Evolutionary conservation across 2,329 filamentous ascomycete species (phyloP).

Genomic region (Acephala macrosclerotiorum): DNA sequence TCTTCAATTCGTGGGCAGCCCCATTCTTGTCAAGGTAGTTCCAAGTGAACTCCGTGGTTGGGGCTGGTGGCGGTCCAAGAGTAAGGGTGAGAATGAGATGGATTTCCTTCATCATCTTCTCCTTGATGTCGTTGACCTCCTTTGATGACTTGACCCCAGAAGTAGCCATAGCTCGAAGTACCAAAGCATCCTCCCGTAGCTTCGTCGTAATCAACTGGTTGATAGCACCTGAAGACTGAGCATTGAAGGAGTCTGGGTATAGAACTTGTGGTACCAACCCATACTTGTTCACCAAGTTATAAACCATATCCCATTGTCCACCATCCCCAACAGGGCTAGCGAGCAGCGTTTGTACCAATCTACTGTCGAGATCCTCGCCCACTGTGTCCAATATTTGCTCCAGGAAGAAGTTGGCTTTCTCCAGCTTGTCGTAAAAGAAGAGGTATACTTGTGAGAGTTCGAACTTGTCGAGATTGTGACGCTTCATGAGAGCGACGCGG

Average conservation of each 20-base stretch:
- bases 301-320: slow-evolving; percentile 93
- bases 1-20: slow-evolving; percentile 66
- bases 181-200: slow-evolving; percentile 83
- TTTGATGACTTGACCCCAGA: slow-evolving; percentile 30
- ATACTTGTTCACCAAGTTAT: slow-evolving; percentile 85
- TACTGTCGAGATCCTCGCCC: slow-evolving; percentile 72
- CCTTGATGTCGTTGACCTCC: slow-evolving; percentile 62
- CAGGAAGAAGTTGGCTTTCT: slow-evolving; percentile 90
- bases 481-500: slow-evolving; percentile 86
- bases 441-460: slow-evolving; percentile 89
- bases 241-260: slow-evolving; percentile 85
- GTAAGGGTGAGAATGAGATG: slow-evolving; percentile 83
- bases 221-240: slow-evolving; percentile 72
- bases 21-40: slow-evolving; percentile 76
- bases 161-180: slow-evolving; percentile 65
- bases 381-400: slow-evolving; percentile 83
- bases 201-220: slow-evolving; percentile 82
- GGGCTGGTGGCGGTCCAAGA: slow-evolving; percentile 78
- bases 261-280: slow-evolving; percentile 83
- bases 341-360: slow-evolving; percentile 76
- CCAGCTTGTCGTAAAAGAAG: slow-evolving; percentile 94
- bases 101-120: slow-evolving; percentile 80
- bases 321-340: slow-evolving; percentile 77
- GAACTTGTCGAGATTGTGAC: slow-evolving; percentile 78
- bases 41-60: slow-evolving; percentile 78